Percentiles rank a stretch among this genome's conserved stretches.
Conservation (phyloP, 371 early-diverging fungal genomes). For the Mucor ambiguus region DNA sequence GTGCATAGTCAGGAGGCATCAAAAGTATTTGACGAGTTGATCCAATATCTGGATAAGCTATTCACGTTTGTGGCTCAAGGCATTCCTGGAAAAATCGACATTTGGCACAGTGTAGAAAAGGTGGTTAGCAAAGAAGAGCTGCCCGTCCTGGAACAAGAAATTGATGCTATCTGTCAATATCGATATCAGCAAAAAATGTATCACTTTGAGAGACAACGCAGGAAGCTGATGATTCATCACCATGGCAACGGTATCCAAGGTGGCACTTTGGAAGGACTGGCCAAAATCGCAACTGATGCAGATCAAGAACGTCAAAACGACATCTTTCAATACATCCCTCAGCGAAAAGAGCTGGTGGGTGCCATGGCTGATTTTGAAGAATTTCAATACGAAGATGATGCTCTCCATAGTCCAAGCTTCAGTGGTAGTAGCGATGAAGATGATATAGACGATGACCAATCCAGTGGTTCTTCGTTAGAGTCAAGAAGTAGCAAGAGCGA, state of each 20-base stretch:
- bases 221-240: constrained; percentile 22
- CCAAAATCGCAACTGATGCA: constrained; percentile 15
- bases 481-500: constrained; percentile 12
- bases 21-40: constrained; percentile 44
- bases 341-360: constrained; percentile 26
- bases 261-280: background rate
- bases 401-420: background rate
- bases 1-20: constrained; percentile 60
- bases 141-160: constrained; percentile 25
- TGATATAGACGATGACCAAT: background rate
- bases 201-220: constrained; percentile 20
- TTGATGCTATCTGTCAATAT: constrained; percentile 42
- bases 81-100: constrained; percentile 32
- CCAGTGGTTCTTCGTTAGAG: constrained; percentile 3
- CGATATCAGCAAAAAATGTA: constrained; percentile 41
- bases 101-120: constrained; percentile 17
- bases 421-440: constrained; percentile 1
- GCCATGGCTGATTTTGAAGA: constrained; percentile 39
- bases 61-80: constrained; percentile 39
- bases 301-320: constrained; percentile 22
- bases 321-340: constrained; percentile 25
- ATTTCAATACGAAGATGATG: constrained; percentile 21
- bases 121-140: constrained; percentile 15
- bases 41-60: constrained; percentile 42
- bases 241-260: background rate